These are phyloP conservation scores for Calocybe gangraenosa DNA, from an alignment of 768 basidiomycete species.

Conservation along the genomic window DNA sequence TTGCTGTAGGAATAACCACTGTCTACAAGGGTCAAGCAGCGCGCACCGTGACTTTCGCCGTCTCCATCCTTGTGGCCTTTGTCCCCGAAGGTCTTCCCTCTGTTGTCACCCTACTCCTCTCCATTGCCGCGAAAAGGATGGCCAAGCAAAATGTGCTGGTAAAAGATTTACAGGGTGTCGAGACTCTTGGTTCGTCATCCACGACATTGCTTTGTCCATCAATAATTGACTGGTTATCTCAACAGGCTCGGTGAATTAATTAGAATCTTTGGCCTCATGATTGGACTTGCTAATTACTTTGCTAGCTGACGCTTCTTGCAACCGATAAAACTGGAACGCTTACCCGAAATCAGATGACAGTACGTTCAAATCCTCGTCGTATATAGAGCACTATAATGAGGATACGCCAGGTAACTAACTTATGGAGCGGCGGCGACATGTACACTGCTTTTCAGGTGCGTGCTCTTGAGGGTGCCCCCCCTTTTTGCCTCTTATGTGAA, in stretches of 20 bases:
- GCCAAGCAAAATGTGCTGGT: constrained; percentile 69
- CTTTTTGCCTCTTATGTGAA: not conserved
- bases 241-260: constrained; percentile 33
- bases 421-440: constrained; percentile 64
- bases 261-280: not conserved
- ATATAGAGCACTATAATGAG: not conserved
- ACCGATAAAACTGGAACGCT: constrained; percentile 73
- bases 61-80: constrained; percentile 58
- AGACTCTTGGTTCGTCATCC: constrained; percentile 50
- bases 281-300: constrained; percentile 9
- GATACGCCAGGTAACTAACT: constrained; percentile 46
- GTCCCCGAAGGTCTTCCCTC: constrained; percentile 64
- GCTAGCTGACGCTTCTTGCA: constrained; percentile 59
- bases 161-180: constrained; percentile 70
- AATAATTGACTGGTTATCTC: constrained; percentile 35
- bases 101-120: constrained; percentile 61
- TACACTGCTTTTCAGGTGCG: constrained; percentile 57
- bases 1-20: constrained; percentile 61
- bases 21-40: constrained; percentile 60
- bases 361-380: constrained; percentile 6
- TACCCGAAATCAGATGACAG: constrained; percentile 72
- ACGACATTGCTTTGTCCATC: constrained; percentile 24
- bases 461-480: not conserved
- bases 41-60: constrained; percentile 58
- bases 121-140: constrained; percentile 71